These are phyloP conservation scores for Aspergillus sp. DNA, from an alignment of 2,329 filamentous ascomycete species.

Conservation along the genomic window DNA sequence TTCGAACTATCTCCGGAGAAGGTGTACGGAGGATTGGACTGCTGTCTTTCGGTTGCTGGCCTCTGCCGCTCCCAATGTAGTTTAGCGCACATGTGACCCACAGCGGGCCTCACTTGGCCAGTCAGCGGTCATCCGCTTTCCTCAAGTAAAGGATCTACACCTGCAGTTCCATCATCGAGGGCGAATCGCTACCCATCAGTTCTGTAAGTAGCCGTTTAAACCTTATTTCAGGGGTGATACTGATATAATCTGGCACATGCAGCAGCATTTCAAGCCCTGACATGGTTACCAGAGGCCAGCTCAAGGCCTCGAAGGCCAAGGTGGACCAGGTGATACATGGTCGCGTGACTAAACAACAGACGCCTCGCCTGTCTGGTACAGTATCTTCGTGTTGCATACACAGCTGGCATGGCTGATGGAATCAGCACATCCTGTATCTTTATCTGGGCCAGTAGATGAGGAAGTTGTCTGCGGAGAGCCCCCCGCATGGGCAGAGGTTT, in stretches of 20 bases:
- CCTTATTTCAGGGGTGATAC: neutral
- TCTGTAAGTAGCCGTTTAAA: neutral
- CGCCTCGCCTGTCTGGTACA: neutral
- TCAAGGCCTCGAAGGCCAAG: neutral
- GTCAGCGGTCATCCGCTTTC: too few relatives aligned
- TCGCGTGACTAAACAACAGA: neutral
- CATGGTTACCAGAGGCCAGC: neutral
- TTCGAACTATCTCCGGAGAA: too few relatives aligned
- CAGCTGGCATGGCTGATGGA: neutral
- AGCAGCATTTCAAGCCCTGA: neutral
- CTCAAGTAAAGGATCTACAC: too few relatives aligned
- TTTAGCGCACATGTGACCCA: too few relatives aligned
- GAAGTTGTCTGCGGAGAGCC: conserved; percentile 36
- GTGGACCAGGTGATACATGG: neutral
- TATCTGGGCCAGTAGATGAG: neutral
- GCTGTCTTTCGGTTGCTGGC: too few relatives aligned
- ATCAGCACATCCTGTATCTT: neutral
- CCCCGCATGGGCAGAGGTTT: conserved; percentile 55
- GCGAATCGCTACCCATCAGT: neutral
- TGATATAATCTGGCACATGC: neutral
- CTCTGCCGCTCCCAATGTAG: too few relatives aligned
- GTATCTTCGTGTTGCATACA: neutral
- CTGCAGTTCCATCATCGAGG: too few relatives aligned
- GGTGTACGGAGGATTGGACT: too few relatives aligned
- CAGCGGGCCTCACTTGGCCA: too few relatives aligned